phyloP scores from a whole-genome alignment of 2,329 filamentous ascomycete species.

The Orbilia javanica region DNA sequence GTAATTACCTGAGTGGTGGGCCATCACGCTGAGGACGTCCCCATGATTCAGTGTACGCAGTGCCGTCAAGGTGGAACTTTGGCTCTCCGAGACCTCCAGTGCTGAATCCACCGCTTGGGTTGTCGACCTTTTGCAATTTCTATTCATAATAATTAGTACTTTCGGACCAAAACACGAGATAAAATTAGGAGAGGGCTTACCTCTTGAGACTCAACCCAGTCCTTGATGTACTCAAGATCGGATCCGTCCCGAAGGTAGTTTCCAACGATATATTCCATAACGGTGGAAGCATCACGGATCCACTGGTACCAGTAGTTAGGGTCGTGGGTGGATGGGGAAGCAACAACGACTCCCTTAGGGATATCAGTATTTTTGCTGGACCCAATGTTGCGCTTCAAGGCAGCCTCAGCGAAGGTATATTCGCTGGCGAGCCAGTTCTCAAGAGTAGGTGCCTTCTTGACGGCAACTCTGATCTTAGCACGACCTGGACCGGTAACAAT shows the following conservation, averaged over 20 bases:
- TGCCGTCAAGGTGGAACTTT: constrained; percentile 65
- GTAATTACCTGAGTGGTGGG: constrained; percentile 64
- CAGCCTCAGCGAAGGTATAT: constrained; percentile 39
- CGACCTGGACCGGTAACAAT: not conserved
- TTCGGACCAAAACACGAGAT: not conserved
- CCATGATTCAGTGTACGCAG: constrained; percentile 64
- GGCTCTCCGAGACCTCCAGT: constrained; percentile 66
- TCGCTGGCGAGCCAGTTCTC: constrained; percentile 36
- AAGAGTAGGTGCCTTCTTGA: constrained; percentile 2
- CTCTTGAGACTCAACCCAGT: constrained; percentile 50
- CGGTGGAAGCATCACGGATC: constrained; percentile 67
- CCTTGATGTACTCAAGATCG: constrained; percentile 48
- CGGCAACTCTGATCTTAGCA: not conserved
- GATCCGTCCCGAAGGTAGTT: constrained; percentile 63
- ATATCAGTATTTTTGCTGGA: constrained; percentile 36
- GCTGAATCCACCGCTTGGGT: constrained; percentile 62
- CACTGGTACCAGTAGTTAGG: constrained; percentile 68
- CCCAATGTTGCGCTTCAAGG: constrained; percentile 55
- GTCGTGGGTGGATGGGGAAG: constrained; percentile 65
- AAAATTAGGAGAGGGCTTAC: not conserved
- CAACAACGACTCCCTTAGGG: constrained; percentile 65
- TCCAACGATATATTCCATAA: constrained; percentile 65
- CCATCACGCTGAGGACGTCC: constrained; percentile 67
- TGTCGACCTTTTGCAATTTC: constrained; percentile 65
- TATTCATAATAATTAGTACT: not conserved